Evolutionary conservation across 2,329 filamentous ascomycete species (phyloP).

Genomic region (Colletotrichum sp.): DNA sequence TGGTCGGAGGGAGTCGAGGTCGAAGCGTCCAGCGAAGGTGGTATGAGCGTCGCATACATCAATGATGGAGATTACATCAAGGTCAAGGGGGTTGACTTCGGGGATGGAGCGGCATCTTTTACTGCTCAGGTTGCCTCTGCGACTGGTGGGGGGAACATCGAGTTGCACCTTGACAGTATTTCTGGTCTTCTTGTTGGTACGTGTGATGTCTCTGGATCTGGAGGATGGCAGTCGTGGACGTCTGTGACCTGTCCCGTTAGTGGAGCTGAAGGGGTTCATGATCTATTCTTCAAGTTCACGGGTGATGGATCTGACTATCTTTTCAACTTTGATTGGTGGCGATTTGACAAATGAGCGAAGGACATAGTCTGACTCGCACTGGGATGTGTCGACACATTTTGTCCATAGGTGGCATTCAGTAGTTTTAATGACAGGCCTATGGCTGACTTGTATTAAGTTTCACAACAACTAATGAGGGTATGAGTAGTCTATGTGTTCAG

Average conservation of each 20-base stretch:
- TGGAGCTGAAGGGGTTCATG: background rate
- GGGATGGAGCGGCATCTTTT: background rate
- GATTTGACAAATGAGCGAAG: background rate
- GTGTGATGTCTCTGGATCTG: background rate
- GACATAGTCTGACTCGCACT: fast-evolving
- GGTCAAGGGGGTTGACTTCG: background rate
- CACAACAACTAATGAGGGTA: conserved; percentile 6
- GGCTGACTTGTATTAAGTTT: background rate
- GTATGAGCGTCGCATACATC: background rate
- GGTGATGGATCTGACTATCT: background rate
- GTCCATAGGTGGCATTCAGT: background rate
- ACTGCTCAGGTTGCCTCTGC: background rate
- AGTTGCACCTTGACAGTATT: background rate
- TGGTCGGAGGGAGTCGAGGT: background rate
- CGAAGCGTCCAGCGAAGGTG: background rate
- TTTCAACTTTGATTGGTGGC: background rate
- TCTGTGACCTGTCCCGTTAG: background rate
- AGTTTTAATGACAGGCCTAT: background rate
- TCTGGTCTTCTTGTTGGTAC: background rate
- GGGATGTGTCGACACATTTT: background rate
- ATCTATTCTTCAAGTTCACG: background rate
- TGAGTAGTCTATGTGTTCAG: conserved; percentile 2
- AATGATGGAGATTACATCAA: background rate
- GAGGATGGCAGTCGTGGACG: background rate
- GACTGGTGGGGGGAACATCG: background rate